These are phyloP conservation scores for Calocera cornea DNA, from an alignment of 768 basidiomycete genomes.

Conservation along the genomic window DNA sequence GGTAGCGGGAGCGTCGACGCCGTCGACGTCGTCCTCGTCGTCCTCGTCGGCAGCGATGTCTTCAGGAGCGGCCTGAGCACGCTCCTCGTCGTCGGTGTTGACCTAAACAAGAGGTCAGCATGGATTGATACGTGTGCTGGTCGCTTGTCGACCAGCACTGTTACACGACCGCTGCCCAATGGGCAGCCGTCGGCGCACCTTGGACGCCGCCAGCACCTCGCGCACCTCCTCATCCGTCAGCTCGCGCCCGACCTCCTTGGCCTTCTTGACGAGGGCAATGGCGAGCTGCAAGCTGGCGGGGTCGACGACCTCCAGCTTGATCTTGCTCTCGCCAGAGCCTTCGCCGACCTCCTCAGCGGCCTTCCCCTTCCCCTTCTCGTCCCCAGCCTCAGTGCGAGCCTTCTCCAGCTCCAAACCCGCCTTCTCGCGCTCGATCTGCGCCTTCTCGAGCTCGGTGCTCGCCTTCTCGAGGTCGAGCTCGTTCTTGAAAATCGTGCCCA, in stretches of 20 bases:
- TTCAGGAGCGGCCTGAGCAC: not conserved
- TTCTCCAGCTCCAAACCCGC: not conserved
- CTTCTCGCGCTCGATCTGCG: not conserved
- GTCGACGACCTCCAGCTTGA: not conserved
- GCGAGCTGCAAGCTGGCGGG: not conserved
- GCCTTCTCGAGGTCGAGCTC: not conserved
- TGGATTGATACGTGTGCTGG: not conserved
- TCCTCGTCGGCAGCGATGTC: not conserved
- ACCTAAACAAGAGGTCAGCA: not conserved
- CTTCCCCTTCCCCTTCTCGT: not conserved
- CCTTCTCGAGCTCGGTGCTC: not conserved
- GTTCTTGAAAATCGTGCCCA: not conserved
- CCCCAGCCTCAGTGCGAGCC: not conserved
- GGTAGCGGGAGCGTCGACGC: not conserved
- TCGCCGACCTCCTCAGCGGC: not conserved
- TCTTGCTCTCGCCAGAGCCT: not conserved
- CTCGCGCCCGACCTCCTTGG: not conserved
- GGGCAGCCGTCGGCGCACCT: too few species aligned
- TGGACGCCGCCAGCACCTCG: too few species aligned
- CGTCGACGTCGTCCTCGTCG: not conserved
- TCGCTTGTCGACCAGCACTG: not conserved
- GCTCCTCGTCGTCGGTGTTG: not conserved
- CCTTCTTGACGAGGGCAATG: not conserved
- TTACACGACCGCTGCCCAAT: not conserved
- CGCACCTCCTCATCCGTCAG: not conserved